Base-by-base conservation (phyloP, 257 asterid species). In the Perilla frutescens region DNA sequence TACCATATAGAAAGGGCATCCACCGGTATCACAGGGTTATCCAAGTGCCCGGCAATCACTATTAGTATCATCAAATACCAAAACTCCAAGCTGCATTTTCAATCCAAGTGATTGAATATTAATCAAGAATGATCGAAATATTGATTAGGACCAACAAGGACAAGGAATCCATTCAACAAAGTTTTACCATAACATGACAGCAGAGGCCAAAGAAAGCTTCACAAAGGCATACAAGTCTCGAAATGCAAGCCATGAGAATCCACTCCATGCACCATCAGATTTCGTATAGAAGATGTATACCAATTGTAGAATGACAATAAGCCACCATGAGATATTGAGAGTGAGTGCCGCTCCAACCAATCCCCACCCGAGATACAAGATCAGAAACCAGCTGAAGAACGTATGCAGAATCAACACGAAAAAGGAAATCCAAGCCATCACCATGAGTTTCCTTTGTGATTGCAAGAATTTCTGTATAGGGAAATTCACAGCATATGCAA, bases 1-100 rank as follows among this genome's bases (percentile, higher is more conserved):
- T 83, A 92, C 98, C 98, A 92, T 57, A 92, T 88, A n/a, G 98
- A 92, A 70, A 92, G 81, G 74, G 95, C 98, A 67, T 90, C 96
- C 59, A 90, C 92, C 0, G 96, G 91, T 56, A 88, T 62, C 26
- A 87, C 84, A 58, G 98, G 93, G 75, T 92, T 87, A 9, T 85
- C 82, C 88, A 92, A 72, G 72, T 86, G 87, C 66, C 98, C 98
- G 1, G 87, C 91, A 58, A 92, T 83, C 11, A 90, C 91, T 40
- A 92, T 66, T 55, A 88, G 47, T 36, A 84, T 51, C 96, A 90
- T 90, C 82, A 88, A 77, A 79, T 90, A 92, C 98, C 98, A 92
- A 64, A 90, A 88, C 84, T 92, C 98, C 94, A 92, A 83, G 86
- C 98, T 92, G 88, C 92, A 77, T 36, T 8, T 20, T 41, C 29